Evolutionary conservation across 2,329 filamentous ascomycete genomes (phyloP).

Genomic region (Zarea fungicola): DNA sequence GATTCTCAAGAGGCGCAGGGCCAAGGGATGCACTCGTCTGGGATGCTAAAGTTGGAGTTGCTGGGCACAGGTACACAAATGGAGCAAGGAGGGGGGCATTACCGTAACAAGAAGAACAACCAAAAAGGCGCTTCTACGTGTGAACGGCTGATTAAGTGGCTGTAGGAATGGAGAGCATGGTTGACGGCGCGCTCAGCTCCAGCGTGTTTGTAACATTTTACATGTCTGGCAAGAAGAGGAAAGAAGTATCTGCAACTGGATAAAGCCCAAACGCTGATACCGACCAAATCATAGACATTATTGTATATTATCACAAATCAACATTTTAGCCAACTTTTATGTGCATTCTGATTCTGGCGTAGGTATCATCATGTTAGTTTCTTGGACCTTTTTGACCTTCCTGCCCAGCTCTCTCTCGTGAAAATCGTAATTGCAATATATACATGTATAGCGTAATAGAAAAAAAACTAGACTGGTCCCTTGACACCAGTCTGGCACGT

Average conservation of each 20-base stretch:
- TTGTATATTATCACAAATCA: conserved; percentile 11
- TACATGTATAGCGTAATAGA: too few species aligned
- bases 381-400: too few species aligned
- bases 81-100: too few species aligned
- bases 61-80: too few species aligned
- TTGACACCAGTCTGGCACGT: conserved; percentile 22
- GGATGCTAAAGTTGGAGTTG: conserved; percentile 18
- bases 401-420: background rate
- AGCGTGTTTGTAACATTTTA: background rate
- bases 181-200: too few species aligned
- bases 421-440: too few species aligned
- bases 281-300: background rate
- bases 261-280: conserved; percentile 9
- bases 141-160: too few species aligned
- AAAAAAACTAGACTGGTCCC: conserved; percentile 12
- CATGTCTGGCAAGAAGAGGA: background rate
- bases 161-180: too few species aligned
- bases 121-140: too few species aligned
- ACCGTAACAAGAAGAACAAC: too few species aligned
- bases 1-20: conserved; percentile 45
- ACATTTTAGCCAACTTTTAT: conserved; percentile 1
- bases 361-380: too few species aligned
- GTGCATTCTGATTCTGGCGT: too few species aligned
- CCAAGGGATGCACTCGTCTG: conserved; percentile 47
- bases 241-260: background rate